These are phyloP conservation scores for Chrysanthemum lavandulifolium DNA, from an alignment of 129 eudicot species.

Conservation along the genomic window DNA sequence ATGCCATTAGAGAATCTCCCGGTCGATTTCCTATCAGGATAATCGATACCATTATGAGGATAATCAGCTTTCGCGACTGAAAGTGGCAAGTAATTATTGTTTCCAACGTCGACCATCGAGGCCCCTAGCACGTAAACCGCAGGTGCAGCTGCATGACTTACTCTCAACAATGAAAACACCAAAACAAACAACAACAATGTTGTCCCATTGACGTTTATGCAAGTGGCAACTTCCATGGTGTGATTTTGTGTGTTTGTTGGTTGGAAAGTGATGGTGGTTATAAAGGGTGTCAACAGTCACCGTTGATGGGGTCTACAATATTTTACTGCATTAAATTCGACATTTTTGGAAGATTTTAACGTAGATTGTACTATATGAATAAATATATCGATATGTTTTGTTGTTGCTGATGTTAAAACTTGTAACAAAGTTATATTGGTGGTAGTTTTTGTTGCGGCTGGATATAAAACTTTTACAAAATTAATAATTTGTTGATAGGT, in stretches of 20 bases:
- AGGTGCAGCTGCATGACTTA: not conserved
- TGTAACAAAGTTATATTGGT: too few species aligned
- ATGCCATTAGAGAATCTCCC: slow-evolving; percentile 3
- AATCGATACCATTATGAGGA: slow-evolving; percentile 6
- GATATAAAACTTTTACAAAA: too few species aligned
- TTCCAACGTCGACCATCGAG: slow-evolving; percentile 9
- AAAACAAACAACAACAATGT: not conserved
- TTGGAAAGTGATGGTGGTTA: not conserved
- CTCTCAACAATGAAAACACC: not conserved
- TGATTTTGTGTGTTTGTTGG: not conserved
- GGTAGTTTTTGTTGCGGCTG: too few species aligned
- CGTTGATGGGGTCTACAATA: too few species aligned
- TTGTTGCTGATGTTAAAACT: too few species aligned
- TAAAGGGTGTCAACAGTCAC: not conserved
- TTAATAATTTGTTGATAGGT: too few species aligned
- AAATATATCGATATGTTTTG: not conserved
- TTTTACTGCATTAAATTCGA: not conserved
- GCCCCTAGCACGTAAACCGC: not conserved
- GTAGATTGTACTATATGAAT: too few species aligned
- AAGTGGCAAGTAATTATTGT: not conserved
- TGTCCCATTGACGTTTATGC: not conserved
- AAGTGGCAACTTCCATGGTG: not conserved
- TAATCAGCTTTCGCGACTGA: not conserved
- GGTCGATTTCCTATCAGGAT: not conserved
- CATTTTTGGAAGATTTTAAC: too few species aligned